Percentiles rank a stretch among this genome's conserved stretches.
phyloP scores from a whole-genome alignment of 371 early-diverging fungal species.

The Dinochytrium kinnereticum region DNA sequence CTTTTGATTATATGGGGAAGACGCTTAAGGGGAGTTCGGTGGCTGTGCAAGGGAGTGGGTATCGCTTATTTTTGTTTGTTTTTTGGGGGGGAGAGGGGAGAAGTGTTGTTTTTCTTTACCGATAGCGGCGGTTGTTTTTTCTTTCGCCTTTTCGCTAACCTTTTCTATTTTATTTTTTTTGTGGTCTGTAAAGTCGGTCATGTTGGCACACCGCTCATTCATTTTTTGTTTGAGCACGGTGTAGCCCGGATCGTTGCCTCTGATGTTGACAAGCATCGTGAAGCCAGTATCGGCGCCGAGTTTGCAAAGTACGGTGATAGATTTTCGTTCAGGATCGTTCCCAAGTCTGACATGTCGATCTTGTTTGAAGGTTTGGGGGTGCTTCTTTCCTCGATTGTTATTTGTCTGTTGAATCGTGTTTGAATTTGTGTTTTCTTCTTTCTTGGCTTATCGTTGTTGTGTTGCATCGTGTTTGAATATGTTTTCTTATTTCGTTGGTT shows the following conservation, averaged over 20 bases:
- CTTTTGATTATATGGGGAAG: constrained; percentile 39
- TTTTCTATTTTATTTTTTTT: neutral
- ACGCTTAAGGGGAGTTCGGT: constrained; percentile 35
- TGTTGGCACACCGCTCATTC: constrained; percentile 36
- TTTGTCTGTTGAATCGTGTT: neutral
- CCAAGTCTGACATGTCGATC: constrained; percentile 33
- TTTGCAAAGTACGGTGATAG: constrained; percentile 29
- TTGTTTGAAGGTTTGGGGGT: constrained; percentile 40
- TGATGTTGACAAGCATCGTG: constrained; percentile 23
- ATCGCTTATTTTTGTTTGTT: neutral
- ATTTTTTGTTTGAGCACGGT: constrained; percentile 35
- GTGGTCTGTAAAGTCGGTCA: constrained; percentile 17
- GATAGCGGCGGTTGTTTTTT: too few relatives aligned
- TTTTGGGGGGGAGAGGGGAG: too few relatives aligned
- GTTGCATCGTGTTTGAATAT: too few relatives aligned
- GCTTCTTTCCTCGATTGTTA: neutral
- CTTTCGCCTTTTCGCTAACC: neutral
- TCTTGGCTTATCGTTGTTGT: too few relatives aligned
- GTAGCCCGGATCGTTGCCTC: constrained; percentile 30
- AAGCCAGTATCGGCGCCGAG: constrained; percentile 13
- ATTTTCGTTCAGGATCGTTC: constrained; percentile 35
- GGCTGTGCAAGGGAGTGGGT: constrained; percentile 46
- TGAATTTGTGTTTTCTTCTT: neutral
- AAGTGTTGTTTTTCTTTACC: too few relatives aligned
- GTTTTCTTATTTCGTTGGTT: too few relatives aligned